Evolutionary conservation across 2,329 filamentous ascomycete genomes (phyloP), one percentile per base, ranked within the genome.

Genomic region (Passalora sequoiae): DNA sequence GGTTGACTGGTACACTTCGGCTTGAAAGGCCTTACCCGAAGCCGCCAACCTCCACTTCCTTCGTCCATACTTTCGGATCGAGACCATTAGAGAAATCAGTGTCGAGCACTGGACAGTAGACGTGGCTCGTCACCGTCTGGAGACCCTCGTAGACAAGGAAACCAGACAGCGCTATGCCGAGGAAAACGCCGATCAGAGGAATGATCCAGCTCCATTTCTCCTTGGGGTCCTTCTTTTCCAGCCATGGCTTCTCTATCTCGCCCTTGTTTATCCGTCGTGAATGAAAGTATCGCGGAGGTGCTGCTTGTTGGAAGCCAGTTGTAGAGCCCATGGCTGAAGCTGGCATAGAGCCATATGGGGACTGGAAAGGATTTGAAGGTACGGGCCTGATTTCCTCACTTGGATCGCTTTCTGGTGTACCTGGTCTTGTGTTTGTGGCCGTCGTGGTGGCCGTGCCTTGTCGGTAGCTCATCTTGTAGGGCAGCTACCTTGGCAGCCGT

Each of bases 191-290:
- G 17, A 87, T 62, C 30, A 89, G 60, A 2, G 86, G 86, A 44
- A 94, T 76, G 50, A 91, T 88, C 2, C 83, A 89, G 6, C 87
- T 81, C 86, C 86, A 92, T 69, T 88, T 92, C 72, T 91, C 84
- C 63, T 81, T 84, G 9, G 83, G 81, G 53, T 89, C 83, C 44
- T 72, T 80, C 60, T 81, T 82, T n/a, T 76, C 66, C 28, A 84
- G 66, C 87, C 87, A 92, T 9, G 86, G 84, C 67, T 86, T 83
- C 61, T 88, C 82, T 3, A 86, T 66, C 37, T 86, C 78, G 30
- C 78, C 84, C 62, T 87, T 86, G 61, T 74, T 77, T 24, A 91
- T 76, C 48, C 84, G 72, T 46, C 84, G 74, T 13, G 84, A 89
- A 64, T 82, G 82, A 61, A 89, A 91, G 67, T 83, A 88, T 40